A percentile compares a stretch with the other conserved stretches of the same genome.
These are phyloP conservation scores for Andrographis paniculata DNA, from an alignment of 305 asterid species.

Conservation along the genomic window DNA sequence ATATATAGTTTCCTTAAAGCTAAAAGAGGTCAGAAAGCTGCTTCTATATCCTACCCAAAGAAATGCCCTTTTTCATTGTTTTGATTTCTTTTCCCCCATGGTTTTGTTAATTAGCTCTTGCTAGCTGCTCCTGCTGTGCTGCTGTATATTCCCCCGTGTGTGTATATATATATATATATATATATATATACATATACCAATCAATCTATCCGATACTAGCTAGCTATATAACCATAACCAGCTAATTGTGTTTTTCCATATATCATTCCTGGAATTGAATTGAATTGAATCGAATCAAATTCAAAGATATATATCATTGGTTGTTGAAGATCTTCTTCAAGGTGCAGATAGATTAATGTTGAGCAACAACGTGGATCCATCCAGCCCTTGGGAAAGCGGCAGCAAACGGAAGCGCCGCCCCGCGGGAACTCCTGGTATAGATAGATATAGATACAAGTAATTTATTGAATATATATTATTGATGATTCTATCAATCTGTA, in stretches of 20 bases:
- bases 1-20: slow-evolving; percentile 16
- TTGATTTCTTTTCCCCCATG: neutral
- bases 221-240: too few species aligned
- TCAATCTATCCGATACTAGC: too few species aligned
- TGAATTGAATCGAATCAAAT: too few species aligned
- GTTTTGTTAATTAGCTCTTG: too few species aligned
- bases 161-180: too few species aligned
- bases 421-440: slow-evolving; percentile 55
- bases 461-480: too few species aligned
- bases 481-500: slow-evolving; percentile 3
- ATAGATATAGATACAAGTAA: too few species aligned
- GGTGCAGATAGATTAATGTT: slow-evolving; percentile 24
- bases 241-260: too few species aligned
- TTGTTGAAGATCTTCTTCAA: too few species aligned
- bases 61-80: slow-evolving; percentile 19
- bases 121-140: neutral
- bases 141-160: neutral
- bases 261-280: too few species aligned
- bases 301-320: too few species aligned
- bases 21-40: slow-evolving; percentile 27
- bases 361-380: slow-evolving; percentile 18
- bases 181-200: too few species aligned
- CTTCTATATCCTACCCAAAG: slow-evolving; percentile 28
- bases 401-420: slow-evolving; percentile 44
- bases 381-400: slow-evolving; percentile 19